These are phyloP conservation scores for Naganishia liquefaciens DNA, from an alignment of 1,284 basidiomycete species.

Conservation along the genomic window DNA sequence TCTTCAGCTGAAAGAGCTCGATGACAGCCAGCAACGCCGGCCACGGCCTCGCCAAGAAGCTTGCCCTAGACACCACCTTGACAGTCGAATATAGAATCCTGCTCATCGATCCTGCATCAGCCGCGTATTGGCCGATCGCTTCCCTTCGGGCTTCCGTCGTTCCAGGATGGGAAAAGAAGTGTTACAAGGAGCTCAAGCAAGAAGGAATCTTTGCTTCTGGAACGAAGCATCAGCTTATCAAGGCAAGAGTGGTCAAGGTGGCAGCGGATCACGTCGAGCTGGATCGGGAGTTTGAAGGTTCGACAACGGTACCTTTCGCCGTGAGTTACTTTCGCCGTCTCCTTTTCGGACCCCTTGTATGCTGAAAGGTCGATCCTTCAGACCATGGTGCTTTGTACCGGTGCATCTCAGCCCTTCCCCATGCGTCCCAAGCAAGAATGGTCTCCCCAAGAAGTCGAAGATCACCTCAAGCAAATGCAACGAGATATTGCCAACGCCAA, in stretches of 20 bases:
- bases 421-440: conserved; percentile 45
- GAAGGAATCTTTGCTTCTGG: conserved; percentile 45
- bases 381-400: conserved; percentile 45
- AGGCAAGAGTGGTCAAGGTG: conserved; percentile 48
- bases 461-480: conserved; percentile 42
- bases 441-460: conserved; percentile 37
- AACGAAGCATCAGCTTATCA: conserved; percentile 44
- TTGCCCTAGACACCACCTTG: conserved; percentile 43
- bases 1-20: not conserved
- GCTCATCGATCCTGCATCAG: conserved; percentile 53
- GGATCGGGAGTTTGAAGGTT: conserved; percentile 50
- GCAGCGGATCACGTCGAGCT: conserved; percentile 44
- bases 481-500: conserved; percentile 43
- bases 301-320: conserved; percentile 49
- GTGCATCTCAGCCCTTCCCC: conserved; percentile 47
- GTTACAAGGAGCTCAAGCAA: conserved; percentile 43
- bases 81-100: conserved; percentile 53
- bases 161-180: conserved; percentile 53
- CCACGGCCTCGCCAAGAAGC: conserved; percentile 43
- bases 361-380: not conserved
- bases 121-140: conserved; percentile 49
- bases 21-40: conserved; percentile 46
- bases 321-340: conserved; percentile 38
- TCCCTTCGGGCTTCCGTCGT: conserved; percentile 53
- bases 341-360: too few species aligned